phyloP scores from a whole-genome alignment of 345 rosid genomes.

The Corymbia maculata region DNA sequence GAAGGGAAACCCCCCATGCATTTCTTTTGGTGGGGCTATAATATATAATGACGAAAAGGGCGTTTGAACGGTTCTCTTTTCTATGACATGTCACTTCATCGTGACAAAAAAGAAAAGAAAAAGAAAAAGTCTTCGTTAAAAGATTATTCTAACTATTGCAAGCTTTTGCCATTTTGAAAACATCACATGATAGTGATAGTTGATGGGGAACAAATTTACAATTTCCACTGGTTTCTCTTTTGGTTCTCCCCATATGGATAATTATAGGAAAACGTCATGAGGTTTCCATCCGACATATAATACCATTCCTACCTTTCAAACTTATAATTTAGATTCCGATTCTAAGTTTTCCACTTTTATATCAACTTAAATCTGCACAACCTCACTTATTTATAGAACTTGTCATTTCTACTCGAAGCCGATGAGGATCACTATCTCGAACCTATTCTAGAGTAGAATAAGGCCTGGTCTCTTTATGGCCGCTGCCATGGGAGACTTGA shows the following conservation, averaged over 20 bases:
- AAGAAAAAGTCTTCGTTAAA: neutral
- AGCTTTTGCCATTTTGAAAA: neutral
- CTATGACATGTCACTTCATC: neutral
- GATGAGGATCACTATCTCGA: neutral
- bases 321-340: neutral
- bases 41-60: neutral
- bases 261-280: neutral
- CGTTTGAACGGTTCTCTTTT: neutral
- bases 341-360: neutral
- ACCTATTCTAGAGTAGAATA: neutral
- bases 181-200: neutral
- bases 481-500: neutral
- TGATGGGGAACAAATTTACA: neutral
- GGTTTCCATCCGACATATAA: neutral
- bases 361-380: neutral
- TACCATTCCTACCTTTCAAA: neutral
- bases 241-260: neutral
- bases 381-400: neutral
- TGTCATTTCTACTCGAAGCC: neutral
- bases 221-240: neutral
- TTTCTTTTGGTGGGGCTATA: neutral
- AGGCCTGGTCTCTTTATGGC: neutral
- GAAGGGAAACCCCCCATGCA: neutral
- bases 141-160: neutral
- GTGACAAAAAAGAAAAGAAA: neutral